A percentile compares a stretch with the other conserved stretches of the same genome.
These are phyloP conservation scores for Diplodia corticola DNA, from an alignment of 2,329 filamentous ascomycete genomes.

Conservation along the genomic window DNA sequence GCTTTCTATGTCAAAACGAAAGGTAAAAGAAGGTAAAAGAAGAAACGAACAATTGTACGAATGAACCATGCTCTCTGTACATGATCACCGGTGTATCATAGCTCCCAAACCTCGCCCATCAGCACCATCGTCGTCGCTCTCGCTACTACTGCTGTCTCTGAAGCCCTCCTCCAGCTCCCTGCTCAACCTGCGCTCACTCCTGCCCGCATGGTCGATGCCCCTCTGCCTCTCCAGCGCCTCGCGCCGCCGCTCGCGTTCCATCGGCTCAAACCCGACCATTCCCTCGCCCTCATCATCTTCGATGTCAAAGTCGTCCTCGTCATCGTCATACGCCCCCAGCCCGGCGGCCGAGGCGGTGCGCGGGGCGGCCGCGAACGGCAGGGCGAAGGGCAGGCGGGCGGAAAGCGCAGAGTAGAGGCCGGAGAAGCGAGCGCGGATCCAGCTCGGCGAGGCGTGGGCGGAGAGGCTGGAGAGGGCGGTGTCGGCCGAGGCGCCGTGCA, in stretches of 20 bases:
- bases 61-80: not conserved
- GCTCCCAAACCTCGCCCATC: not conserved
- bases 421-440: conserved; percentile 35
- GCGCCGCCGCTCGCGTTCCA: conserved; percentile 36
- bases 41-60: not conserved
- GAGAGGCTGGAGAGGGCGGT: conserved; percentile 28
- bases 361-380: conserved; percentile 6
- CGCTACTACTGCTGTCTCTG: conserved; percentile 70
- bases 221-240: conserved; percentile 42
- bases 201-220: conserved; percentile 34
- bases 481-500: conserved; percentile 29
- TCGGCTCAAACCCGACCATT: conserved; percentile 48
- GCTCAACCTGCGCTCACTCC: conserved; percentile 65
- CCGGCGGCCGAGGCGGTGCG: conserved; percentile 8
- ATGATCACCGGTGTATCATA: conserved; percentile 10
- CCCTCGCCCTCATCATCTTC: conserved; percentile 49
- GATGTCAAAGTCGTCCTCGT: conserved; percentile 32
- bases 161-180: conserved; percentile 77
- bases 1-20: not conserved
- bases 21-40: not conserved
- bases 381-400: conserved; percentile 14
- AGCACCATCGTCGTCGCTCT: conserved; percentile 37
- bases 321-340: conserved; percentile 6
- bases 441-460: conserved; percentile 31
- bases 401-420: conserved; percentile 14